These are phyloP conservation scores for Lodderomyces pseudojiufengensis DNA, from an alignment of 1,139 yeast species.

Conservation along the genomic window DNA sequence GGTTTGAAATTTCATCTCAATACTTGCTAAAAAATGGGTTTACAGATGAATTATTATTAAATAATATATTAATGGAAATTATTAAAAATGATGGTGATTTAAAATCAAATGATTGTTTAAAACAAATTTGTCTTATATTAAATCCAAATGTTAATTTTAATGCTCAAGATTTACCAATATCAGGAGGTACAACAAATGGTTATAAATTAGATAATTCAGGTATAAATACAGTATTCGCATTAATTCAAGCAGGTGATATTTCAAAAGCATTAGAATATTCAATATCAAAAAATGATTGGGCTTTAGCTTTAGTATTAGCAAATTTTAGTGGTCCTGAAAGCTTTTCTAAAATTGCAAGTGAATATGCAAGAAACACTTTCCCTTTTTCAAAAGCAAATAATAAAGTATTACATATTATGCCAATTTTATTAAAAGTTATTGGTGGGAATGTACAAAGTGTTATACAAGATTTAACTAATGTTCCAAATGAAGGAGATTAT, in stretches of 20 bases:
- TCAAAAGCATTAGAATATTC: constrained; percentile 65
- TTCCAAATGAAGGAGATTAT: constrained; percentile 45
- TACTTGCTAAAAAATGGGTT: constrained; percentile 9
- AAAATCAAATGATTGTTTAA: constrained; percentile 22
- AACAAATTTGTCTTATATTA: constrained; percentile 26
- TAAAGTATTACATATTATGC: constrained; percentile 51
- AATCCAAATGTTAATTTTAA: constrained; percentile 35
- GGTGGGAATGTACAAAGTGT: constrained; percentile 60
- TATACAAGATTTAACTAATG: constrained; percentile 44
- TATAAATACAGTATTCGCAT: constrained; percentile 29
- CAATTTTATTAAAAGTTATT: constrained; percentile 59
- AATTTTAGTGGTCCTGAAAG: constrained; percentile 59
- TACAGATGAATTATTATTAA: constrained; percentile 28
- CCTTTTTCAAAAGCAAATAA: constrained; percentile 40
- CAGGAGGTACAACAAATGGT: constrained; percentile 27
- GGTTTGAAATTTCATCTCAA: constrained; percentile 39
- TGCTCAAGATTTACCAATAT: constrained; percentile 11
- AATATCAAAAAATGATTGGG: constrained; percentile 66
- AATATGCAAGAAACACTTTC: constrained; percentile 36
- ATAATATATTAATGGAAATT: constrained; percentile 26
- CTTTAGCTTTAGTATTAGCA: constrained; percentile 71
- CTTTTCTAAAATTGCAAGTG: constrained; percentile 56
- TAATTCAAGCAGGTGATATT: constrained; percentile 60
- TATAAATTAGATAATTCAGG: constrained; percentile 37
- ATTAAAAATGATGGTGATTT: constrained; percentile 31